Evolutionary conservation across 106 monocot species (phyloP).

Genomic region (Apostasia shenzhenica): DNA sequence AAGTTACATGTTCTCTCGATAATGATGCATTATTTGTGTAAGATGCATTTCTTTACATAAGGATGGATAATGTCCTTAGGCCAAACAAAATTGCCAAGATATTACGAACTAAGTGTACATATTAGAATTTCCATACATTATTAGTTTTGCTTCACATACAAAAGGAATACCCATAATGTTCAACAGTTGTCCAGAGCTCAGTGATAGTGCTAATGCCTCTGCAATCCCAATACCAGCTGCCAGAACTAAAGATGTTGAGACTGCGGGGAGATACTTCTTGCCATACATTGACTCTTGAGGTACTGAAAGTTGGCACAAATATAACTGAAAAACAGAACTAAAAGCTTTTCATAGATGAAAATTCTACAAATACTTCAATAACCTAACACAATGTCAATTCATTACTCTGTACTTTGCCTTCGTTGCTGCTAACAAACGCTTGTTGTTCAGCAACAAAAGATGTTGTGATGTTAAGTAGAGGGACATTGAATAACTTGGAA

Average conservation of each 20-base stretch:
- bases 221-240: constrained; percentile 77
- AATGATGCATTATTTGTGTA: no score
- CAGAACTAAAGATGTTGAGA: constrained; percentile 78
- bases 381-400: background rate
- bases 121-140: constrained; percentile 1
- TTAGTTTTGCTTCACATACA: constrained; percentile 43
- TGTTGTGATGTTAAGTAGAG: constrained; percentile 90
- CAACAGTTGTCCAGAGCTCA: constrained; percentile 64
- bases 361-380: background rate
- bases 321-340: background rate
- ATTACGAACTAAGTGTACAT: background rate
- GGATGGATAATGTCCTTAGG: no score
- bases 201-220: constrained; percentile 46
- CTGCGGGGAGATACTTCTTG: constrained; percentile 71
- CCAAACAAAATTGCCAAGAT: background rate
- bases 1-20: no score
- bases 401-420: constrained; percentile 5
- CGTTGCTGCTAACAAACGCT: constrained; percentile 20
- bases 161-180: constrained; percentile 77
- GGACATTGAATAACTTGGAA: constrained; percentile 86
- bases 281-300: background rate
- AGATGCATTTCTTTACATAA: no score
- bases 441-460: constrained; percentile 98
- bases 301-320: constrained; percentile 4
- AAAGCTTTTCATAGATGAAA: no score